Percentiles rank a stretch among this genome's conserved stretches.
phyloP scores from a whole-genome alignment of 2,329 filamentous ascomycete species.

The Pyrenophora tritici-repentis region DNA sequence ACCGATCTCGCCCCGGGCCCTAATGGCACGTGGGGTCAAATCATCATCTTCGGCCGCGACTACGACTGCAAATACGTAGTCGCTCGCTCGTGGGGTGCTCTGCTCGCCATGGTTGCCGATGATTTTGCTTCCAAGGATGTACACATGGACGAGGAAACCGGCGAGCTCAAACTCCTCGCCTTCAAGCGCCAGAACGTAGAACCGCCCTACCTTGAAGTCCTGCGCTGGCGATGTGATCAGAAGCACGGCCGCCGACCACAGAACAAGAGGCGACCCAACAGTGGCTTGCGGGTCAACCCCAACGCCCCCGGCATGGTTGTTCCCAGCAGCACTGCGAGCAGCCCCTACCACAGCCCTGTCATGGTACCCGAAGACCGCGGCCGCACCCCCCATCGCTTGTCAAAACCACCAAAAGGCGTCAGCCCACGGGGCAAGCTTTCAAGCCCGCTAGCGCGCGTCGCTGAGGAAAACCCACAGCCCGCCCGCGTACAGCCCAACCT shows the following conservation, averaged over 20 bases:
- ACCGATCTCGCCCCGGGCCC: slow-evolving; percentile 91
- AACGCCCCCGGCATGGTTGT: slow-evolving; percentile 52
- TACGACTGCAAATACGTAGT: slow-evolving; percentile 99
- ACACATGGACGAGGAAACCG: slow-evolving; percentile 88
- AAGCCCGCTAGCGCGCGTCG: slow-evolving; percentile 74
- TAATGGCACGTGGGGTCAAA: slow-evolving; percentile 89
- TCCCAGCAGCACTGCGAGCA: slow-evolving; percentile 55
- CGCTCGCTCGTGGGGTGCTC: slow-evolving; percentile 86
- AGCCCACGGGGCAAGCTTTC: slow-evolving; percentile 70
- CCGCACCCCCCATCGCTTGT: slow-evolving; percentile 70
- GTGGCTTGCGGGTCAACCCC: slow-evolving; percentile 60
- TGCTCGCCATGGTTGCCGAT: slow-evolving; percentile 85
- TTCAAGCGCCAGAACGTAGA: slow-evolving; percentile 83
- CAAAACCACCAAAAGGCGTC: slow-evolving; percentile 62
- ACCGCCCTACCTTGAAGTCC: slow-evolving; percentile 90
- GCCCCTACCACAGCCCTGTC: slow-evolving; percentile 68
- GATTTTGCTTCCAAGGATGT: slow-evolving; percentile 91
- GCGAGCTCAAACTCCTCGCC: slow-evolving; percentile 88
- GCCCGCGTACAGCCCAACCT: slow-evolving; percentile 46
- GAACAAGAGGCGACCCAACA: slow-evolving; percentile 51
- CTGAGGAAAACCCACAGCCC: slow-evolving; percentile 64
- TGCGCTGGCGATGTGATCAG: slow-evolving; percentile 94
- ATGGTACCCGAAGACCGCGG: slow-evolving; percentile 65
- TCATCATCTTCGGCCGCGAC: slow-evolving; percentile 95
- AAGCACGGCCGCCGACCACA: slow-evolving; percentile 74